Evolutionary conservation across 1,284 basidiomycete genomes (phyloP).

Genomic region (Veloboletus limbatus): DNA sequence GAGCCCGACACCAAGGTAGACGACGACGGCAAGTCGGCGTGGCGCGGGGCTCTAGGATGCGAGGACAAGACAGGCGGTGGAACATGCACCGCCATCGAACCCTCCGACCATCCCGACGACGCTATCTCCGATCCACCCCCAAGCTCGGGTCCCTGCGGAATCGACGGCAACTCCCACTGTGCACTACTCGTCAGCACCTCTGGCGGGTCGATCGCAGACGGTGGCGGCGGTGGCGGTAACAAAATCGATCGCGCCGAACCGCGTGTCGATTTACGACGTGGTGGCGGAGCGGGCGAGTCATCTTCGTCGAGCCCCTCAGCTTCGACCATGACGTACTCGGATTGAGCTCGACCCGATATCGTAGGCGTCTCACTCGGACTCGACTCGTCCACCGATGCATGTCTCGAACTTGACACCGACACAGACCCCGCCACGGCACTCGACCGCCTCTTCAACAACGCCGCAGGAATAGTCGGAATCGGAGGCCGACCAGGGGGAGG

Average conservation of each 20-base stretch:
- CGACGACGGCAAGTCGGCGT: background rate
- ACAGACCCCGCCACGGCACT: constrained; percentile 6
- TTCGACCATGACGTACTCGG: constrained; percentile 63
- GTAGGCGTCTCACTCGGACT: constrained; percentile 12
- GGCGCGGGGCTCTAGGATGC: background rate
- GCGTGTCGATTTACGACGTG: constrained; percentile 40
- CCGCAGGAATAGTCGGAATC: constrained; percentile 38
- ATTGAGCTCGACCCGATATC: constrained; percentile 22
- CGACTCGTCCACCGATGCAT: constrained; percentile 35
- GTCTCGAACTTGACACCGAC: constrained; percentile 32
- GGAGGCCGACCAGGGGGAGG: constrained; percentile 39
- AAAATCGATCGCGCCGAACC: constrained; percentile 32
- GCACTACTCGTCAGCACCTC: constrained; percentile 22
- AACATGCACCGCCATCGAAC: constrained; percentile 39
- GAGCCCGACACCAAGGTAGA: background rate
- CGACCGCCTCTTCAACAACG: constrained; percentile 35
- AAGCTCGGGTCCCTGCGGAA: constrained; percentile 38
- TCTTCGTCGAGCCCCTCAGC: constrained; percentile 37
- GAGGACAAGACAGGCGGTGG: constrained; percentile 12
- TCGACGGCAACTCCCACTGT: constrained; percentile 56
- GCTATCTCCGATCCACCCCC: constrained; percentile 27
- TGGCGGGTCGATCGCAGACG: constrained; percentile 31
- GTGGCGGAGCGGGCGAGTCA: constrained; percentile 42
- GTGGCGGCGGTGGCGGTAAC: constrained; percentile 34
- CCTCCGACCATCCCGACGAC: constrained; percentile 45